Evolutionary conservation across 2,329 filamentous ascomycete species (phyloP).

Genomic region (Verticillium tricorpus): DNA sequence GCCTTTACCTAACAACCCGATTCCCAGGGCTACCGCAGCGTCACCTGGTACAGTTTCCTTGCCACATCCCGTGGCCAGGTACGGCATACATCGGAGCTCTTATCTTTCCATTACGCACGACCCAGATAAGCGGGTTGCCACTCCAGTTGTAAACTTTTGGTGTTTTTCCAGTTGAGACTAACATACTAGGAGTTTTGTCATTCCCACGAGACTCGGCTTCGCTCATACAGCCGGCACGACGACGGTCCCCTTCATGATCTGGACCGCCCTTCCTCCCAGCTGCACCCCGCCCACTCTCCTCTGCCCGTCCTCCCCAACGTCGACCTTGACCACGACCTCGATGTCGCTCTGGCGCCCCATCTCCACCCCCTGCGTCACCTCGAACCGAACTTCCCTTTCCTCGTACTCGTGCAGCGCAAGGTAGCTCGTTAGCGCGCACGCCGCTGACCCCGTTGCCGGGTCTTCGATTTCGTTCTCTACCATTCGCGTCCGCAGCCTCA

Average conservation of each 20-base stretch:
- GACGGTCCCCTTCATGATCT: constrained; percentile 10
- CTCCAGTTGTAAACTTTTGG: no score
- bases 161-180: no score
- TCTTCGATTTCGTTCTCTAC: constrained; percentile 50
- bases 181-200: no score
- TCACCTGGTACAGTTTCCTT: no score
- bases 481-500: constrained; percentile 55
- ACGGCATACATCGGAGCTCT: no score
- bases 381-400: constrained; percentile 13
- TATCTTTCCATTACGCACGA: no score
- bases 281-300: constrained; percentile 6
- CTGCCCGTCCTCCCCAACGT: not conserved
- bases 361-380: constrained; percentile 13
- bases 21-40: no score
- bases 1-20: no score
- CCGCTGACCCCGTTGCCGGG: constrained; percentile 59
- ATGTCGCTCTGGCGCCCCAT: constrained; percentile 12
- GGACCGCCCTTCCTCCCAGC: constrained; percentile 7
- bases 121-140: no score
- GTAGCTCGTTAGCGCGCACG: constrained; percentile 51
- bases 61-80: no score
- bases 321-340: constrained; percentile 2
- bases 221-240: not conserved
- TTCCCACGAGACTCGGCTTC: no score
- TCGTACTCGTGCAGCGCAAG: constrained; percentile 26